Evolutionary conservation across 2,329 filamentous ascomycete genomes (phyloP).

Genomic region (Chlorencoelia australis): DNA sequence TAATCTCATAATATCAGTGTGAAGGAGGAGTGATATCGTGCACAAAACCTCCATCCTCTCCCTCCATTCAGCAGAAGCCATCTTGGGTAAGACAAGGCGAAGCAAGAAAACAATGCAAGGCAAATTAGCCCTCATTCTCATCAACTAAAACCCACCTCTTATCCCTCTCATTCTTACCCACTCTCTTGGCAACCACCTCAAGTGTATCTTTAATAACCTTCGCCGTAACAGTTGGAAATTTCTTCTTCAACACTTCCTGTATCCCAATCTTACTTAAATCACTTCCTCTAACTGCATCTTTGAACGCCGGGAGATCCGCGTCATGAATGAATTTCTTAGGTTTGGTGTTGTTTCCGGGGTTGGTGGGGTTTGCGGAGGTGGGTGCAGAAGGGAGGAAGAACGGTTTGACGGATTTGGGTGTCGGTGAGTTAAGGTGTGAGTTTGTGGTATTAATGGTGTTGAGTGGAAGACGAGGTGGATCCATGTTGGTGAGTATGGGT

Average conservation of each 20-base stretch:
- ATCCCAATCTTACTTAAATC: constrained; percentile 66
- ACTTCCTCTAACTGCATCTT: constrained; percentile 56
- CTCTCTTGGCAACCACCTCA: constrained; percentile 51
- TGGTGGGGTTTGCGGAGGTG: neutral
- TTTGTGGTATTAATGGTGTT: constrained; percentile 20
- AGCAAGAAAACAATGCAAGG: too few species aligned
- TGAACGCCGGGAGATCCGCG: constrained; percentile 40
- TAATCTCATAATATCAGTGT: too few species aligned
- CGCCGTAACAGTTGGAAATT: constrained; percentile 61
- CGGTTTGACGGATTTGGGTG: neutral
- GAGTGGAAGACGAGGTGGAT: constrained; percentile 28
- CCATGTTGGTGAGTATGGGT: constrained; percentile 17
- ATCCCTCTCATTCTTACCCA: constrained; percentile 39
- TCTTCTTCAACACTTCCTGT: constrained; percentile 64
- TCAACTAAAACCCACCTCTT: constrained; percentile 21
- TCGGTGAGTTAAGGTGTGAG: constrained; percentile 7
- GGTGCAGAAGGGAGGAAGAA: constrained; percentile 1
- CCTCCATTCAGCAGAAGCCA: too few species aligned
- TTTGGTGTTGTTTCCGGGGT: constrained; percentile 8
- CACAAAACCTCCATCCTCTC: too few species aligned
- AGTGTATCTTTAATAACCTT: constrained; percentile 63
- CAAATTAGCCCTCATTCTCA: neutral
- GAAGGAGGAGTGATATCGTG: too few species aligned
- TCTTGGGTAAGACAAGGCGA: too few species aligned
- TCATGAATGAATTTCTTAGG: constrained; percentile 19